A percentile compares a stretch with the other conserved stretches of the same genome.
These are phyloP conservation scores for Aspergillus awamori DNA, from an alignment of 2,329 filamentous ascomycete genomes.

Conservation along the genomic window DNA sequence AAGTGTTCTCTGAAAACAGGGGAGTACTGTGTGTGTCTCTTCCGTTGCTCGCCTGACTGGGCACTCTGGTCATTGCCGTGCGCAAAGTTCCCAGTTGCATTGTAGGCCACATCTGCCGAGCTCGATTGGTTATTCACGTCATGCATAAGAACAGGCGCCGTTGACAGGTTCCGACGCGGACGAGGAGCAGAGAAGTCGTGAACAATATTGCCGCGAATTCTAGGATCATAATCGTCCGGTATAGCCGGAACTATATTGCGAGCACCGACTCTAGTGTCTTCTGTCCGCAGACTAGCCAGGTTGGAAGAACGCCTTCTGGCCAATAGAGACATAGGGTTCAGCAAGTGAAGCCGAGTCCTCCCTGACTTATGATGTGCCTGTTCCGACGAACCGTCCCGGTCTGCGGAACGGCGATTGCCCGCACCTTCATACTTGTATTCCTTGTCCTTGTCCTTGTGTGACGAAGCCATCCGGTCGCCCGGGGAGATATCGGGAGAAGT, in stretches of 20 bases:
- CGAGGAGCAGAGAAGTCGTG: constrained; percentile 68
- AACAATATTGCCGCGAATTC: constrained; percentile 64
- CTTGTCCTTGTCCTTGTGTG: constrained; percentile 29
- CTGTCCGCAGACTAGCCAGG: constrained; percentile 49
- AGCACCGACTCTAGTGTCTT: constrained; percentile 55
- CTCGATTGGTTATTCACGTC: constrained; percentile 16
- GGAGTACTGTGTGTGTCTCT: constrained; percentile 50
- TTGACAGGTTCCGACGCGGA: constrained; percentile 44
- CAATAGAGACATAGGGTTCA: constrained; percentile 64
- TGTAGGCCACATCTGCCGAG: constrained; percentile 21
- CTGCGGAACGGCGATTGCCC: constrained; percentile 26
- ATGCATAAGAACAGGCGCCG: constrained; percentile 22
- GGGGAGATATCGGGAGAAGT: constrained; percentile 32
- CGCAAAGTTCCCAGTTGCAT: constrained; percentile 8
- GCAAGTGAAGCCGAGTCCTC: constrained; percentile 57
- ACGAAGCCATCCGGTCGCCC: constrained; percentile 25
- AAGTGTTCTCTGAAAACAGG: constrained; percentile 66
- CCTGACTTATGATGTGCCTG: constrained; percentile 38
- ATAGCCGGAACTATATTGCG: constrained; percentile 54
- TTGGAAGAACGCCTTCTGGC: constrained; percentile 60
- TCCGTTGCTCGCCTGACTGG: constrained; percentile 33
- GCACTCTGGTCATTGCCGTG: constrained; percentile 17
- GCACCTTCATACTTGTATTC: constrained; percentile 30
- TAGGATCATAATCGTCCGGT: constrained; percentile 64
- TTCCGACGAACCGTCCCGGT: constrained; percentile 34